phyloP scores from a whole-genome alignment of 257 asterid species.

The Parsonsia alboflavescens region DNA sequence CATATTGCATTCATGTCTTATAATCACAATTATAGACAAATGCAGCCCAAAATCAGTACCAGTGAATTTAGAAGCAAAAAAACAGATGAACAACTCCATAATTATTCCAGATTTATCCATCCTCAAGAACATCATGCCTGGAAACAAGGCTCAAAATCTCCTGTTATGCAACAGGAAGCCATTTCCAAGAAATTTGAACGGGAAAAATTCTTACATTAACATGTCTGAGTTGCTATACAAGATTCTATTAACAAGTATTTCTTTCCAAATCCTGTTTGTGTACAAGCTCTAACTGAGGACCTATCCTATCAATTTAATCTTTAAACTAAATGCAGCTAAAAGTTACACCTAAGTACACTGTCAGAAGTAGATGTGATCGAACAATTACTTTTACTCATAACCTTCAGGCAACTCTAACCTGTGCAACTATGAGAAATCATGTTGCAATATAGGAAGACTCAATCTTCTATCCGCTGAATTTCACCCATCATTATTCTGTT shows the following conservation, averaged over 20 bases:
- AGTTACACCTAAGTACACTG: not conserved
- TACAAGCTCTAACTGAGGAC: not conserved
- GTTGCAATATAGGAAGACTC: constrained; percentile 1
- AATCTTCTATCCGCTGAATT: constrained; percentile 86
- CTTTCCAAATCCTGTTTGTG: not conserved
- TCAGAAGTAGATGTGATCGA: not conserved
- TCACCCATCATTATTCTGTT: constrained; percentile 99
- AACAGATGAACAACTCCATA: not conserved
- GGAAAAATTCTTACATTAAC: not conserved
- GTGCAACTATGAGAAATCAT: not conserved
- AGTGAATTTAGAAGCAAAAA: not conserved
- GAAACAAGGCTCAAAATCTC: not conserved
- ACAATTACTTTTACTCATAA: not conserved
- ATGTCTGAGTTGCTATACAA: not conserved
- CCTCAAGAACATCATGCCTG: not conserved
- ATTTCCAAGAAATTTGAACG: not conserved
- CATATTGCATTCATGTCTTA: too few species aligned
- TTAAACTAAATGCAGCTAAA: not conserved
- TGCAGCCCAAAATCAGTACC: not conserved
- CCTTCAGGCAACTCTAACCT: not conserved
- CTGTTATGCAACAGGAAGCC: too few species aligned
- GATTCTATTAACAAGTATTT: not conserved
- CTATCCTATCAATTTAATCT: constrained; percentile 8
- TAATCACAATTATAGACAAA: not conserved
- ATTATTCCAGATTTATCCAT: not conserved